Evolutionary conservation across 495 filamentous ascomycete species (phyloP).

Genomic region (Penicillium psychrofluorescens): DNA sequence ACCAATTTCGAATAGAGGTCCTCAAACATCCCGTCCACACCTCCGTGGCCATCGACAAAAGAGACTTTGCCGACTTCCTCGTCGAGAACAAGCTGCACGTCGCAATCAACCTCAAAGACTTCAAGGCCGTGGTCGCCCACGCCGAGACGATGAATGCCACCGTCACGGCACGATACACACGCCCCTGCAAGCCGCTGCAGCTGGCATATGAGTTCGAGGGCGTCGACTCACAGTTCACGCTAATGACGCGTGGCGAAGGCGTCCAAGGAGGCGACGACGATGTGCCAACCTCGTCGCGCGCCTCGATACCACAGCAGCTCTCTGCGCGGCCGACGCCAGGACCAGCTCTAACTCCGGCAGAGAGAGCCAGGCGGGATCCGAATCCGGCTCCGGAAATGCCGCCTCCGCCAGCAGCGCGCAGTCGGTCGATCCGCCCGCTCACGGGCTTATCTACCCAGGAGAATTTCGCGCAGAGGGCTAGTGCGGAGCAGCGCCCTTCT

Average conservation of each 20-base stretch:
- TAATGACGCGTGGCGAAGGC: constrained; percentile 91
- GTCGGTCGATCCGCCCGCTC: constrained; percentile 27
- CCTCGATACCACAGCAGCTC: constrained; percentile 19
- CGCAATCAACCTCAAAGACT: constrained; percentile 88
- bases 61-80: constrained; percentile 77
- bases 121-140: constrained; percentile 81
- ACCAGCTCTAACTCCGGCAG: constrained; percentile 9
- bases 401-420: constrained; percentile 21
- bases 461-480: constrained; percentile 15
- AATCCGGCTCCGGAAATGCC: constrained; percentile 15
- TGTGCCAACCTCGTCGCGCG: constrained; percentile 21
- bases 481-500: constrained; percentile 29
- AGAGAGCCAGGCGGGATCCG: too few relatives aligned
- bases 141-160: constrained; percentile 67
- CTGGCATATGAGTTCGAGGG: constrained; percentile 70
- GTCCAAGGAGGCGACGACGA: constrained; percentile 59
- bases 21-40: constrained; percentile 93
- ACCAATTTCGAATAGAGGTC: constrained; percentile 49
- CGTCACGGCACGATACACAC: constrained; percentile 71
- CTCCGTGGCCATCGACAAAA: constrained; percentile 75
- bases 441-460: constrained; percentile 28
- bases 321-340: constrained; percentile 25
- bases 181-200: constrained; percentile 76
- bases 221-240: constrained; percentile 74
- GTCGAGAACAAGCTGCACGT: constrained; percentile 79